Base-by-base conservation (phyloP, 2,329 filamentous ascomycete genomes). In the Trichoderma afroharzianum region DNA sequence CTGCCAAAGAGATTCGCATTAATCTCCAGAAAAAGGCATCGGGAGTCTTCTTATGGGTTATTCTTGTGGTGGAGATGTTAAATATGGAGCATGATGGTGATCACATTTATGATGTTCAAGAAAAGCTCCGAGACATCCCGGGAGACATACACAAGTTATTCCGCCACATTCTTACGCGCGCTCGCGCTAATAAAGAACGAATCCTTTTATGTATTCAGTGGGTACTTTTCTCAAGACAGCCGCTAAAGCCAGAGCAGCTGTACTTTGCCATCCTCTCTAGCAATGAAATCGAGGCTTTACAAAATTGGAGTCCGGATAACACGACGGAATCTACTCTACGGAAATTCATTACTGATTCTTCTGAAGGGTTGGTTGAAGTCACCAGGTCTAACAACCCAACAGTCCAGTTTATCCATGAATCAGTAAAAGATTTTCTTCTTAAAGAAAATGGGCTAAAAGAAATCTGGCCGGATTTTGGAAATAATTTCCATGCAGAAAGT, bases 181-280 rank as follows among this genome's bases (percentile, higher is more conserved):
- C 91, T 66, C 21, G 69, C 0, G 47, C 79, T 0, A 80, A 87
- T 6, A 77, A 78, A 61, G 77, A 84, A 0, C 77, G 81, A 0
- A 73, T 89, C 0, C 69, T 82, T 0, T 73, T 87, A 0, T 88
- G 83, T 33, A 72, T 90, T 0, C 82, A 72, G 24, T 90, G 85
- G 85, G 79, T 91, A 0, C 78, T 90, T 0, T 89, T 83, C 28
- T 81, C 88, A 0, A 79, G 76, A 8, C 73, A 78, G 0, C 85
- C 87, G 0, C 68, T 90, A 0, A 79, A 53, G 0, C 82, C 78
- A 0, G 73, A 81, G 1, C 82, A 90, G 72, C 79, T 87, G 0
- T 87, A 85, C 73, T 74, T 74, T 6, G 79, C 77, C 0, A 55
- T 78, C 74, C 21, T 55, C 8, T 26, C 50, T 6, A 11, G 33